phyloP scores from a whole-genome alignment of 2,329 filamentous ascomycete genomes.

The Graphium sp. region DNA sequence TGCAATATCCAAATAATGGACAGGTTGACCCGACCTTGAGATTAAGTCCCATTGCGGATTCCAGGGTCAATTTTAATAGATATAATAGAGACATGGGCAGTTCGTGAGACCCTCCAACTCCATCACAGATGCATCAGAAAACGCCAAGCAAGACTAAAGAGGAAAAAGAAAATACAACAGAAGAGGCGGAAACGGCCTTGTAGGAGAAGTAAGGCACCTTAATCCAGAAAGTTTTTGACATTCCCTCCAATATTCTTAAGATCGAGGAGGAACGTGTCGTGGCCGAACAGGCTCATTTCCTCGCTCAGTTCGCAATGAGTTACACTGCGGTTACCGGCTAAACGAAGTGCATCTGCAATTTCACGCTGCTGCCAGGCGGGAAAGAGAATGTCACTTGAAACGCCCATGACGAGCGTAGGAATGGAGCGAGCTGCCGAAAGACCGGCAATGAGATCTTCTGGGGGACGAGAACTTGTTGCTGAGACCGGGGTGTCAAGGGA shows the following conservation, averaged over 20 bases:
- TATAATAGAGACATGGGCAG: too few relatives aligned
- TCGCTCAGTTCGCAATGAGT: conserved; percentile 84
- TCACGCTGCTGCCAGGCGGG: conserved; percentile 97
- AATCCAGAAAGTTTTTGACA: conserved; percentile 63
- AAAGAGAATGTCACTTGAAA: conserved; percentile 91
- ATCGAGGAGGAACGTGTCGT: conserved; percentile 91
- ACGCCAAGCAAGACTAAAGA: too few relatives aligned
- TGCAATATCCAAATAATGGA: too few relatives aligned
- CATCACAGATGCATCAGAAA: too few relatives aligned
- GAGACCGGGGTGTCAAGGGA: conserved; percentile 11
- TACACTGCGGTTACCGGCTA: conserved; percentile 64
- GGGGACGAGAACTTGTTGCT: conserved; percentile 31
- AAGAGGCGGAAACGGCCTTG: too few relatives aligned
- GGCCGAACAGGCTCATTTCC: conserved; percentile 86
- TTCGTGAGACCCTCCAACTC: too few relatives aligned
- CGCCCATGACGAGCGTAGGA: conserved; percentile 77
- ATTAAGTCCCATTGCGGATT: too few relatives aligned
- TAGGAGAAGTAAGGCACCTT: too few relatives aligned
- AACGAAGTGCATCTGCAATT: conserved; percentile 67
- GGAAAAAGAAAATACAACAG: too few relatives aligned
- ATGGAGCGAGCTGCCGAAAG: conserved; percentile 56
- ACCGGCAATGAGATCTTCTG: conserved; percentile 64
- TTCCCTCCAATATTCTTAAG: conserved; percentile 81
- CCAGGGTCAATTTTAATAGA: too few relatives aligned
- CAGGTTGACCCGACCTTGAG: too few relatives aligned